Percentiles rank a stretch among this genome's conserved stretches.
Conservation (phyloP, 805 yeast species). For the Suhomyces sp. region DNA sequence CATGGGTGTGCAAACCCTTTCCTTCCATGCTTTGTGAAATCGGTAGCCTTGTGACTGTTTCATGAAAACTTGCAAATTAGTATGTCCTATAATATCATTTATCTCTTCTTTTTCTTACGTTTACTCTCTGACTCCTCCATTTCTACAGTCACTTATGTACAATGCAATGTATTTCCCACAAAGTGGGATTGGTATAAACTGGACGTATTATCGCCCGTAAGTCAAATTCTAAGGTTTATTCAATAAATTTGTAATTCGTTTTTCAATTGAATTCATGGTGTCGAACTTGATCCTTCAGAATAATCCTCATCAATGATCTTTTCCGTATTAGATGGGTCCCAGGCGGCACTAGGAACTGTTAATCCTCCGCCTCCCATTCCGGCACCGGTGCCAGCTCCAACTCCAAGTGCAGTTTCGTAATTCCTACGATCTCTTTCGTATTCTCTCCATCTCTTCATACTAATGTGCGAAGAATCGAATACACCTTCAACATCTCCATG, state of each 20-base stretch:
- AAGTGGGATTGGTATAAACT: too few relatives aligned
- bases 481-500: conserved; percentile 75
- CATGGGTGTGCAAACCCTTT: too few relatives aligned
- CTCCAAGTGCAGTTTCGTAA: conserved; percentile 19
- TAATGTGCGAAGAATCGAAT: conserved; percentile 87
- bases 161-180: too few relatives aligned
- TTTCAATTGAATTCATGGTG: conserved; percentile 5
- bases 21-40: too few relatives aligned
- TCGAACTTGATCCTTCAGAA: conserved; percentile 21
- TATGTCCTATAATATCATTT: too few relatives aligned
- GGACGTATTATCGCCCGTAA: too few relatives aligned
- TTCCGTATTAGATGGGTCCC: conserved; percentile 43
- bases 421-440: conserved; percentile 69
- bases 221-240: too few relatives aligned
- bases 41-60: too few relatives aligned
- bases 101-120: too few relatives aligned
- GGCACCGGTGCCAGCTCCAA: conserved; percentile 1
- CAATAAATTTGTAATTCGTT: not conserved
- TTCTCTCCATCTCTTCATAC: conserved; percentile 94
- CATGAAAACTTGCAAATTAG: too few relatives aligned
- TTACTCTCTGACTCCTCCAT: too few relatives aligned
- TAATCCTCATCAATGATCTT: conserved; percentile 23
- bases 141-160: too few relatives aligned
- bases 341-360: conserved; percentile 41
- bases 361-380: conserved; percentile 12